Percentiles rank a stretch among this genome's conserved stretches.
phyloP scores from a whole-genome alignment of 2,329 filamentous ascomycete species.

The Verticillium nonalfalfae region DNA sequence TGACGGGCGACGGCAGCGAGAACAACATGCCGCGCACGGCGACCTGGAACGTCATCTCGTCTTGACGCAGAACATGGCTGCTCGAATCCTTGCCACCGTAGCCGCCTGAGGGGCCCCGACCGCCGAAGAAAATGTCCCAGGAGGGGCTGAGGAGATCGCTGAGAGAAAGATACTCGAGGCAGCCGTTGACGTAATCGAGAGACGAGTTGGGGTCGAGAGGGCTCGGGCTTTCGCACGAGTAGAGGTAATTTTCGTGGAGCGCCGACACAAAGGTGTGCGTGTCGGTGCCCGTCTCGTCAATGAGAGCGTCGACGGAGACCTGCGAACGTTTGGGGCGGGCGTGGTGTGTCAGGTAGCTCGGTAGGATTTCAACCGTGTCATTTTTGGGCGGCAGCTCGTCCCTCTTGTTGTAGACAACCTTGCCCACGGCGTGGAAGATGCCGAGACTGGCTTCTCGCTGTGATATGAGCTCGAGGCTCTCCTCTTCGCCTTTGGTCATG shows the following conservation, averaged over 20 bases:
- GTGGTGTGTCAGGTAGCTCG: slow-evolving; percentile 49
- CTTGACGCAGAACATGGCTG: slow-evolving; percentile 75
- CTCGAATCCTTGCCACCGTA: slow-evolving; percentile 48
- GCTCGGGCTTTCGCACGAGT: slow-evolving; percentile 65
- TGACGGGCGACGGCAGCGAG: slow-evolving; percentile 79
- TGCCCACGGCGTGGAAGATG: slow-evolving; percentile 93
- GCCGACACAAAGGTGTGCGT: slow-evolving; percentile 84
- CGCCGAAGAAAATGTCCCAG: slow-evolving; percentile 61
- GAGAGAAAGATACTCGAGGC: slow-evolving; percentile 79
- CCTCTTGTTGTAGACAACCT: slow-evolving; percentile 94
- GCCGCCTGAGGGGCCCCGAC: slow-evolving; percentile 43
- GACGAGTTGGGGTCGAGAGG: slow-evolving; percentile 41
- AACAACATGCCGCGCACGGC: slow-evolving; percentile 84
- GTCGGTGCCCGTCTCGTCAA: slow-evolving; percentile 91
- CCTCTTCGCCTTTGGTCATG: slow-evolving; percentile 70
- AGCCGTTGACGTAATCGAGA: slow-evolving; percentile 75
- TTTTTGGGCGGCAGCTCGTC: slow-evolving; percentile 42
- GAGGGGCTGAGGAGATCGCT: slow-evolving; percentile 79
- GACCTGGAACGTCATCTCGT: slow-evolving; percentile 90
- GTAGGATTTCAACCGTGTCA: slow-evolving; percentile 46
- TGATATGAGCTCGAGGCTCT: slow-evolving; percentile 74
- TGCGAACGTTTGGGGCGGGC: slow-evolving; percentile 57
- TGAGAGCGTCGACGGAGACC: slow-evolving; percentile 66
- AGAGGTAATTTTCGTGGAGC: slow-evolving; percentile 86
- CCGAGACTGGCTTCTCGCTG: slow-evolving; percentile 85